phyloP scores from a whole-genome alignment of 106 monocot genomes.

The Apostasia shenzhenica region DNA sequence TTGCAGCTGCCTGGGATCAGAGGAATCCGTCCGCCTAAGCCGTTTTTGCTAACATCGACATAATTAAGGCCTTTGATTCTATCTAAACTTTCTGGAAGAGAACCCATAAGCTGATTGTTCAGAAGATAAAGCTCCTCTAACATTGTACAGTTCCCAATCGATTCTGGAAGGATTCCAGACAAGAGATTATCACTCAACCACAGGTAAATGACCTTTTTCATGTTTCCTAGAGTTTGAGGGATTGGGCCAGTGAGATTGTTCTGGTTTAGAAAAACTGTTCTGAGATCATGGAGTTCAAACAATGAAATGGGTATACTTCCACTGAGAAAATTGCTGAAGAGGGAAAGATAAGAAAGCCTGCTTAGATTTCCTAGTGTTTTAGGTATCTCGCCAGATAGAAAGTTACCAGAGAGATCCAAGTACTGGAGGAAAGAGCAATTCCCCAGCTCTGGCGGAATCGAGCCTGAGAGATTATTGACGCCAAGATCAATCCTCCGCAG shows the following conservation, averaged over 20 bases:
- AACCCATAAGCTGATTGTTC: slow-evolving; percentile 48
- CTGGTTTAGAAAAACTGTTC: slow-evolving; percentile 34
- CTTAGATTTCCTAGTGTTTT: slow-evolving; percentile 24
- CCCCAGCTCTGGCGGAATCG: slow-evolving; percentile 54
- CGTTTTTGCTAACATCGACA: slow-evolving; percentile 39
- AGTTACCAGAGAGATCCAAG: slow-evolving; percentile 52
- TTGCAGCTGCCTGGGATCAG: slow-evolving; percentile 28
- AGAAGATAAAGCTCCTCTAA: slow-evolving; percentile 49
- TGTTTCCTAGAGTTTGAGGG: slow-evolving; percentile 31
- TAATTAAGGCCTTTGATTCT: slow-evolving; percentile 32
- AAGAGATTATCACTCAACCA: slow-evolving; percentile 49
- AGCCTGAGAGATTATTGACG: slow-evolving; percentile 30
- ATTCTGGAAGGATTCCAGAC: slow-evolving; percentile 51
- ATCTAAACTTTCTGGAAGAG: slow-evolving; percentile 37
- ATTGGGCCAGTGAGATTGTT: slow-evolving; percentile 54
- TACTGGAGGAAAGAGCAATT: slow-evolving; percentile 43
- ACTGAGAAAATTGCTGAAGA: slow-evolving; percentile 40
- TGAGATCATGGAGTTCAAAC: slow-evolving; percentile 23
- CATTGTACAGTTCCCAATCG: slow-evolving; percentile 47
- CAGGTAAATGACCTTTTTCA: slow-evolving; percentile 20
- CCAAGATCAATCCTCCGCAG: slow-evolving; percentile 32
- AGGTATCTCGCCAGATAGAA: slow-evolving; percentile 58
- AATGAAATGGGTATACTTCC: slow-evolving; percentile 49
- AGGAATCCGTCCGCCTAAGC: slow-evolving; percentile 35
- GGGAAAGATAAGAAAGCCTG: slow-evolving; percentile 28